Evolutionary conservation across 768 basidiomycete genomes (phyloP).

Genomic region (Tremella fuciformis): DNA sequence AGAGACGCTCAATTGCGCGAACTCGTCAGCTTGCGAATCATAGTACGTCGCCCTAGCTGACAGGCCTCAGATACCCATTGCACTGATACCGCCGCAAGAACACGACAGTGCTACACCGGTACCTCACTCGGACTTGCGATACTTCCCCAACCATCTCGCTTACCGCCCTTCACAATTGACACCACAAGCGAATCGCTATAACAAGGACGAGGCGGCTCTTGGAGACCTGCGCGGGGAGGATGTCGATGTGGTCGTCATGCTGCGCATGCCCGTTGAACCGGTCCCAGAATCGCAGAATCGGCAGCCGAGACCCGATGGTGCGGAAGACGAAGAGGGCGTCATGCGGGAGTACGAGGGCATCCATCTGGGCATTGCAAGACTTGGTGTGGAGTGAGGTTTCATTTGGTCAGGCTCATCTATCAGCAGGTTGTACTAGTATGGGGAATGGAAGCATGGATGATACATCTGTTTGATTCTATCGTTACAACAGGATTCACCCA

Average conservation of each 20-base stretch:
- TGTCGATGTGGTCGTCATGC: constrained; percentile 32
- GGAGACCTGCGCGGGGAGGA: constrained; percentile 24
- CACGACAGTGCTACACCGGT: constrained; percentile 12
- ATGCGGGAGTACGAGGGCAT: constrained; percentile 36
- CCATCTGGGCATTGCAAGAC: constrained; percentile 30
- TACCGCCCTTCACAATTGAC: constrained; percentile 32
- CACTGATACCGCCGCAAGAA: constrained; percentile 28
- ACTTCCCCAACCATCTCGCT: constrained; percentile 42
- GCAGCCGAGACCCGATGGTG: not conserved
- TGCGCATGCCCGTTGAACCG: constrained; percentile 32
- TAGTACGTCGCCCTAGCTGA: not conserved
- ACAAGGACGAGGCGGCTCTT: constrained; percentile 9
- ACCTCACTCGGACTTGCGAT: constrained; percentile 29
- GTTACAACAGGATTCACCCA: not conserved
- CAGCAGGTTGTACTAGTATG: constrained; percentile 13
- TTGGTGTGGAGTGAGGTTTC: constrained; percentile 8
- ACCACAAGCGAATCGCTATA: constrained; percentile 25
- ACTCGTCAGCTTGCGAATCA: not conserved
- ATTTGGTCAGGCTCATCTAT: not conserved
- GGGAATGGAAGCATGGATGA: too few relatives aligned
- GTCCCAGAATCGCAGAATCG: not conserved
- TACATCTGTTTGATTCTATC: too few relatives aligned
- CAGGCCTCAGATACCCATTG: constrained; percentile 26
- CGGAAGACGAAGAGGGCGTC: not conserved
- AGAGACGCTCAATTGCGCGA: not conserved